Conservation (phyloP, 164 flowering plant genomes). For the Magnolia kwangsiensis region DNA sequence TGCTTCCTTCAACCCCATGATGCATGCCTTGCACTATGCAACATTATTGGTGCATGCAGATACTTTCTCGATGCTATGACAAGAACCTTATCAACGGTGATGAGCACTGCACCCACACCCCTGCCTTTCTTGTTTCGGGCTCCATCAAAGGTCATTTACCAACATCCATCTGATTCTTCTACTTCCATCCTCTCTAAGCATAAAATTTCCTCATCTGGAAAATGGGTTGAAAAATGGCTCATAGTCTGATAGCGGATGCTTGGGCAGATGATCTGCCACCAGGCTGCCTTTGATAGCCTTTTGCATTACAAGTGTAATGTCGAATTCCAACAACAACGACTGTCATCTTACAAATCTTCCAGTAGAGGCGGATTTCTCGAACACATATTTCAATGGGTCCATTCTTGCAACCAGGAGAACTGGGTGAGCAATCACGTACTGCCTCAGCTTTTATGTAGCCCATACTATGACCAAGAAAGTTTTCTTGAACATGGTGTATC, state of each 20-base stretch:
- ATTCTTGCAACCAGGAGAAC: not conserved
- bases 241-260: not conserved
- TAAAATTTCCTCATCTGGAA: not conserved
- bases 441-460: not conserved
- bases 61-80: not conserved
- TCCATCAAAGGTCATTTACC: not conserved
- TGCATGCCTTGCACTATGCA: not conserved
- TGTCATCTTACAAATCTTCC: not conserved
- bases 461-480: not conserved
- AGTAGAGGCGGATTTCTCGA: not conserved
- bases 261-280: not conserved
- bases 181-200: not conserved
- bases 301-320: not conserved
- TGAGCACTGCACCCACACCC: not conserved
- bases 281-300: not conserved
- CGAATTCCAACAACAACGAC: not conserved
- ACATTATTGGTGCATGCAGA: not conserved
- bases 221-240: not conserved
- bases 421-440: not conserved
- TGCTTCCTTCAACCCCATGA: not conserved
- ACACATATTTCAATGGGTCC: not conserved
- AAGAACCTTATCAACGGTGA: not conserved
- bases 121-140: not conserved
- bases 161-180: not conserved
- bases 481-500: not conserved